Evolutionary conservation across 768 basidiomycete genomes (phyloP).

Genomic region (Fomitopsis serialis): DNA sequence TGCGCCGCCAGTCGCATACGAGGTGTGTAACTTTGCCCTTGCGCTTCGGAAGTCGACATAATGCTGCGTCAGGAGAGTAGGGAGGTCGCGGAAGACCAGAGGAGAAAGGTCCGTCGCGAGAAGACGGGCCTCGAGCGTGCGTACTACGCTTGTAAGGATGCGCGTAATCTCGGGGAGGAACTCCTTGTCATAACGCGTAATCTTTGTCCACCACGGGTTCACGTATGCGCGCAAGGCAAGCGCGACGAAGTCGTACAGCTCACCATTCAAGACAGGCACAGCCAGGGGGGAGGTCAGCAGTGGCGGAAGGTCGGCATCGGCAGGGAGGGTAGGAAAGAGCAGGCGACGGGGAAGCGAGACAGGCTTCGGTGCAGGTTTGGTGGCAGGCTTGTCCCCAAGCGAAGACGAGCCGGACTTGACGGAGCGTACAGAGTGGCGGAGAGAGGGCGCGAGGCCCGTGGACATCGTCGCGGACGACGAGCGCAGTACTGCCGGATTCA

Average conservation of each 20-base stretch:
- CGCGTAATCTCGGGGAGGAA: slow-evolving; percentile 67
- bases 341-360: slow-evolving; percentile 17
- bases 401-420: slow-evolving; percentile 21
- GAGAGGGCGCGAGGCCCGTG: slow-evolving; percentile 10
- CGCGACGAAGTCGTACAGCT: slow-evolving; percentile 76
- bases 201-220: slow-evolving; percentile 81
- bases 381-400: slow-evolving; percentile 8
- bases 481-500: not conserved
- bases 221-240: slow-evolving; percentile 75
- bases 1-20: slow-evolving; percentile 67
- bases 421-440: slow-evolving; percentile 19
- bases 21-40: slow-evolving; percentile 51
- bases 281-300: slow-evolving; percentile 42
- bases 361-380: slow-evolving; percentile 11
- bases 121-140: slow-evolving; percentile 53
- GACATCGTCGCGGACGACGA: slow-evolving; percentile 16
- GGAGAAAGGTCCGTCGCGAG: slow-evolving; percentile 49
- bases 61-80: slow-evolving; percentile 67
- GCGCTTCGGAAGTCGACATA: slow-evolving; percentile 75
- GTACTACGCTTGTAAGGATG: slow-evolving; percentile 53
- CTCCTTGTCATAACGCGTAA: slow-evolving; percentile 80
- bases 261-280: slow-evolving; percentile 54
- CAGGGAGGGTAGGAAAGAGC: slow-evolving; percentile 45
- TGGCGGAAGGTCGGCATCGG: slow-evolving; percentile 43
- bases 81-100: slow-evolving; percentile 58